These are phyloP conservation scores for Trichophyton benhamiae DNA, from an alignment of 2,329 filamentous ascomycete species.

Conservation along the genomic window DNA sequence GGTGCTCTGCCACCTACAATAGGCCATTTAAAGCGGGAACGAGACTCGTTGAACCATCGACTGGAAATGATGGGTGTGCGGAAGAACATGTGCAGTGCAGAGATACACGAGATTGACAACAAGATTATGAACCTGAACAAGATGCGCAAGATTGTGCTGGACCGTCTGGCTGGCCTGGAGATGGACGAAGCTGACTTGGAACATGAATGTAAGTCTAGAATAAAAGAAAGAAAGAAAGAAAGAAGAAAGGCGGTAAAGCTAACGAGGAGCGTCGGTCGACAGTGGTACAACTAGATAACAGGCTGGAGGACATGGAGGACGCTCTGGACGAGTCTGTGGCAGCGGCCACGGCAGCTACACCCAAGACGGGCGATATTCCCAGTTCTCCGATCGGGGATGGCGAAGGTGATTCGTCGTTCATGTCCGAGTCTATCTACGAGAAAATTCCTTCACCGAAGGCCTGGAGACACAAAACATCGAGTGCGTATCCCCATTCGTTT, in stretches of 20 bases:
- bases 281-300: constrained; percentile 49
- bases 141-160: constrained; percentile 85
- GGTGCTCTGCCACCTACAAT: constrained; percentile 51
- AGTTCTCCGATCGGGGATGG: constrained; percentile 41
- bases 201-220: constrained; percentile 57
- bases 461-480: constrained; percentile 35
- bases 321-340: constrained; percentile 37
- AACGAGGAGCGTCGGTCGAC: background rate
- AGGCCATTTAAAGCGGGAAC: constrained; percentile 65
- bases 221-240: background rate
- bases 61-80: constrained; percentile 83
- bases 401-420: constrained; percentile 56
- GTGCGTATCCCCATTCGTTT: constrained; percentile 18
- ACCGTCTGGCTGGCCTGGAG: constrained; percentile 73
- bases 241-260: background rate
- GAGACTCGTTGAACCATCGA: constrained; percentile 65
- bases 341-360: constrained; percentile 21
- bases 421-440: constrained; percentile 96
- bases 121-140: constrained; percentile 87
- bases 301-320: constrained; percentile 51
- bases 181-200: constrained; percentile 83
- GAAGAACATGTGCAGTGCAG: constrained; percentile 94
- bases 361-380: constrained; percentile 25
- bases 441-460: constrained; percentile 61
- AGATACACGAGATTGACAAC: constrained; percentile 92